Evolutionary conservation across 345 rosid species (phyloP).

Genomic region (Excoecaria agallocha): DNA sequence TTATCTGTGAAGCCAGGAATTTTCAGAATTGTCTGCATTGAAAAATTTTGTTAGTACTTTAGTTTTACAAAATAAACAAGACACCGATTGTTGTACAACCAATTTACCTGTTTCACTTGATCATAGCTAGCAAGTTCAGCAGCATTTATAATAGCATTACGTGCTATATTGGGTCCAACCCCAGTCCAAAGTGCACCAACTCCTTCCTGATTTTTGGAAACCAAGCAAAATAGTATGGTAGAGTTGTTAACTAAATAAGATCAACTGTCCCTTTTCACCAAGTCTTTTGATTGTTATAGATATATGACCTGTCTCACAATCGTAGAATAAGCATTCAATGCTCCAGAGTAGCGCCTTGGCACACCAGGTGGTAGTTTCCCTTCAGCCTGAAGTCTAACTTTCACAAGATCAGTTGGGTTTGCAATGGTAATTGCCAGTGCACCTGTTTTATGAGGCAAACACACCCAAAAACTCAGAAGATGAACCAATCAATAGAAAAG

Average conservation of each 20-base stretch:
- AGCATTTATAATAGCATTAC: slow-evolving; percentile 95
- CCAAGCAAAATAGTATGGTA: slow-evolving; percentile 14
- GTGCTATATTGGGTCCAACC: slow-evolving; percentile 86
- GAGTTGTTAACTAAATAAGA: slow-evolving; percentile 14
- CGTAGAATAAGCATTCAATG: slow-evolving; percentile 90
- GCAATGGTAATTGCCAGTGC: slow-evolving; percentile 82
- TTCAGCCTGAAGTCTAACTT: slow-evolving; percentile 98
- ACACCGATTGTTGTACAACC: neutral
- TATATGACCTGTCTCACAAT: slow-evolving; percentile 77
- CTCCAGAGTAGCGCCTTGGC: slow-evolving; percentile 90
- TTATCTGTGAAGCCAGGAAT: slow-evolving; percentile 96
- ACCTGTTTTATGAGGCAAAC: slow-evolving; percentile 48
- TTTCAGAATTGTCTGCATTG: slow-evolving; percentile 77
- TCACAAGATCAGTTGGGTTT: slow-evolving; percentile 99
- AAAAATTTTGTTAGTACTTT: slow-evolving; percentile 12
- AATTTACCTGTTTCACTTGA: slow-evolving; percentile 79
- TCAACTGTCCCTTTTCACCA: neutral
- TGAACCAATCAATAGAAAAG: neutral
- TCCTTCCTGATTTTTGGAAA: slow-evolving; percentile 70
- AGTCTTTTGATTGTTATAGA: slow-evolving; percentile 22
- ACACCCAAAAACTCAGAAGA: neutral
- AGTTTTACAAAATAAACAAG: slow-evolving; percentile 10
- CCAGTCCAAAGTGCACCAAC: slow-evolving; percentile 94
- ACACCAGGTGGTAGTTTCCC: slow-evolving; percentile 93
- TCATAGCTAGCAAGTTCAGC: slow-evolving; percentile 99